Evolutionary conservation across 1,284 basidiomycete genomes (phyloP), one percentile per base, ranked within the genome.

Genomic region (Neonothopanus nambi): DNA sequence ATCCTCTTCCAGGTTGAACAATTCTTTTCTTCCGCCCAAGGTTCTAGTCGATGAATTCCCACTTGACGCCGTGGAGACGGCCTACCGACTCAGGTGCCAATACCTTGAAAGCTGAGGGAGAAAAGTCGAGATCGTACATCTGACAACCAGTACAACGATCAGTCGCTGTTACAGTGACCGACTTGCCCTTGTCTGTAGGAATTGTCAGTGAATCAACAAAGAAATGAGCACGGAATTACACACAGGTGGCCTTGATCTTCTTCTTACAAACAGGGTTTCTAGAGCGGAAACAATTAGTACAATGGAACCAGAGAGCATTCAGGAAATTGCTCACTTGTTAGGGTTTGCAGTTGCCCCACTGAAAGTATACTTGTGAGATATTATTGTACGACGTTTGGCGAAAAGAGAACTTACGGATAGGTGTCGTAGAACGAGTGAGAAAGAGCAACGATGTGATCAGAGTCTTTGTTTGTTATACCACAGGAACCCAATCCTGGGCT

Each of bases 61-160:
- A 51, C 13, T 23, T 41, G n/a, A 51, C 41, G 4, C 49, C 49
- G 33, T 38, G 42, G 18, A 51, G 42, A 33, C 49, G 39, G 12
- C 49, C 49, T 17, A 42, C 49, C 4, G 26, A 33, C 21, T 46
- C n/a, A 39, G 24, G 17, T 18, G 43, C 20, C 6, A 52, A 26
- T 3, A 18, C 33, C 21, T 47, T 23, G 28, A 52, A 52, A 17
- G 33, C 51, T 17, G 35, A 33, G 5, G 42, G 42, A 2, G 51
- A 46, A 18, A 52, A 46, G 40, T 52, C 51, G 23, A 52, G 43
- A 39, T 52, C 51, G 18, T 47, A 37, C 35, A 40, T 47, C 18
- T 36, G 18, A 18, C 51, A 52, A 8, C 43, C 51, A 28, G 51
- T 36, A 36, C 51, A 52, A 17, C 51, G 35, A 28, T 52, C 51